phyloP scores from a whole-genome alignment of 352 stramenopile genomes.

The Aphanomyces euteiches region DNA sequence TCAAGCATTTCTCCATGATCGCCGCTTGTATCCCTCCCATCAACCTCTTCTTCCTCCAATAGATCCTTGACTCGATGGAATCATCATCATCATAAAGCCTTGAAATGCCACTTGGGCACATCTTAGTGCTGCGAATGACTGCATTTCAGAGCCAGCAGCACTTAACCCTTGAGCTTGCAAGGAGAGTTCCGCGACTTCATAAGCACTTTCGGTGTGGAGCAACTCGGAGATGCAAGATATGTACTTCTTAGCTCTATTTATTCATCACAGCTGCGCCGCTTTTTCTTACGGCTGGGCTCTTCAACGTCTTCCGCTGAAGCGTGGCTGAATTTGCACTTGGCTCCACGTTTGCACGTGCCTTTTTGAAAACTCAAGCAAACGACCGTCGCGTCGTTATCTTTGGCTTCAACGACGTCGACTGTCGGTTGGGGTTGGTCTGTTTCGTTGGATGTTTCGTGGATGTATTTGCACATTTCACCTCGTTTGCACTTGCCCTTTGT shows the following conservation, averaged over 20 bases:
- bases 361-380: slow-evolving; percentile 54
- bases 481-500: slow-evolving; percentile 65
- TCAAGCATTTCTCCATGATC: slow-evolving; percentile 2
- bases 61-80: not conserved
- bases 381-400: slow-evolving; percentile 46
- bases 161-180: too few relatives aligned
- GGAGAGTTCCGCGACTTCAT: too few relatives aligned
- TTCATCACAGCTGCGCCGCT: too few relatives aligned
- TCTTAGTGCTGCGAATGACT: too few relatives aligned
- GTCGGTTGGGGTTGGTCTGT: slow-evolving; percentile 40
- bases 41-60: not conserved
- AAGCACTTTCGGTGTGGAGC: too few relatives aligned
- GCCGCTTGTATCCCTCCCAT: slow-evolving; percentile 4
- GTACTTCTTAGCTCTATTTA: too few relatives aligned
- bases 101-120: too few relatives aligned
- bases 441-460: slow-evolving; percentile 37
- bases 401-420: slow-evolving; percentile 28
- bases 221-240: too few relatives aligned
- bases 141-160: too few relatives aligned
- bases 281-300: too few relatives aligned
- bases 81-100: not conserved
- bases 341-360: slow-evolving; percentile 43
- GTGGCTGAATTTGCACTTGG: slow-evolving; percentile 34
- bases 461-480: slow-evolving; percentile 53
- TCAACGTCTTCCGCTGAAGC: slow-evolving; percentile 39